Evolutionary conservation across 2,329 filamentous ascomycete species (phyloP).

Genomic region (Parastagonospora nodorum): DNA sequence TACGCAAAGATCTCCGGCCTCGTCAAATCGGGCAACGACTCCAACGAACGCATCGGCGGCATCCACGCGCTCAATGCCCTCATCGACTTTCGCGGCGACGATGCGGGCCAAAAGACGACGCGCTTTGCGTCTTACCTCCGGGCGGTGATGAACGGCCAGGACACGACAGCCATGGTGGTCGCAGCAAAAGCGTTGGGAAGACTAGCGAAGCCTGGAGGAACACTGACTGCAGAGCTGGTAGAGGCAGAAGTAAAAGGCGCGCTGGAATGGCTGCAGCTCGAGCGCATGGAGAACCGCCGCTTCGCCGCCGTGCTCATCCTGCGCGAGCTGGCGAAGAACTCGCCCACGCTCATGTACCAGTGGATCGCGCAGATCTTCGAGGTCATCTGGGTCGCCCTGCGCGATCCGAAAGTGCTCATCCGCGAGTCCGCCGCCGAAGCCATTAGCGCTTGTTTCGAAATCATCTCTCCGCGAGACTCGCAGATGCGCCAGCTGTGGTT

Average conservation of each 20-base stretch:
- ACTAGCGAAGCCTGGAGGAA: conserved; percentile 88
- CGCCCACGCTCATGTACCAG: conserved; percentile 91
- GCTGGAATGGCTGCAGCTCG: conserved; percentile 94
- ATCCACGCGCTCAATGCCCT: conserved; percentile 90
- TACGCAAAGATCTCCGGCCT: conserved; percentile 71
- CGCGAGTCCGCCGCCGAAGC: conserved; percentile 90
- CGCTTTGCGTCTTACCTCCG: conserved; percentile 91
- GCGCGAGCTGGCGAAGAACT: conserved; percentile 87
- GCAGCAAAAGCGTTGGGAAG: conserved; percentile 89
- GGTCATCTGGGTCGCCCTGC: conserved; percentile 91
- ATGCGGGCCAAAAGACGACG: conserved; percentile 90
- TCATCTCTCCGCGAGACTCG: conserved; percentile 90
- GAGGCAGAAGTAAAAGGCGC: conserved; percentile 97
- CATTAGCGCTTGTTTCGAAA: conserved; percentile 92
- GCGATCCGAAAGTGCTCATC: conserved; percentile 89
- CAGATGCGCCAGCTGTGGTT: conserved; percentile 88
- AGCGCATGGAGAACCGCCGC: conserved; percentile 87
- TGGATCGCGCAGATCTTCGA: conserved; percentile 96
- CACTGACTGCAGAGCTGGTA: conserved; percentile 91
- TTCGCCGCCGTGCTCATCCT: conserved; percentile 93
- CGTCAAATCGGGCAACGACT: conserved; percentile 84
- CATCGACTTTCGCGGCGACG: conserved; percentile 95
- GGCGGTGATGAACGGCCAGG: conserved; percentile 85
- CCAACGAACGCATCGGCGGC: conserved; percentile 86
- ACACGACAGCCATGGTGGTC: conserved; percentile 86